These are phyloP conservation scores for Carpinus fangiana DNA, from an alignment of 306 rosid species.

Conservation along the genomic window DNA sequence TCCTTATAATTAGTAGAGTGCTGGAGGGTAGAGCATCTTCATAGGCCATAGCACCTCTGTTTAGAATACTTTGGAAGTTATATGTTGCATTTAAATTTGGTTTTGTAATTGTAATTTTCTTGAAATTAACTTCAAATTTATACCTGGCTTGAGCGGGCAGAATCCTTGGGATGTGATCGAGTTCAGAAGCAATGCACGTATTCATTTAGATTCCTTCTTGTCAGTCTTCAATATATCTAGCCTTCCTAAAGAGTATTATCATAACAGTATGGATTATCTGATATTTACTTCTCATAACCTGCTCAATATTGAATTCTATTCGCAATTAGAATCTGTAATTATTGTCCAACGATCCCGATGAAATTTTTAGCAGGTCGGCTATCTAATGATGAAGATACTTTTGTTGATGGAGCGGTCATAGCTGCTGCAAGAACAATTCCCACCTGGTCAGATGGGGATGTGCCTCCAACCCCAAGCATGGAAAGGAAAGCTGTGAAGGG, in stretches of 20 bases:
- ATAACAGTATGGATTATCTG: constrained; percentile 55
- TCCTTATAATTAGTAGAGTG: background rate
- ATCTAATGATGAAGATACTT: constrained; percentile 54
- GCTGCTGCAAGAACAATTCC: constrained; percentile 91
- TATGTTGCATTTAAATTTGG: background rate
- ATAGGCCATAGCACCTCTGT: background rate
- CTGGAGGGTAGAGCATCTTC: background rate
- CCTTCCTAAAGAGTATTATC: constrained; percentile 81
- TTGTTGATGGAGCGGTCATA: constrained; percentile 85
- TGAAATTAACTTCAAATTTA: constrained; percentile 8
- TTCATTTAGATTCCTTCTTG: constrained; percentile 93
- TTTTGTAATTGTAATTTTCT: constrained; percentile 19
- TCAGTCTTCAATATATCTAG: constrained; percentile 90
- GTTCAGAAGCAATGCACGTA: constrained; percentile 71
- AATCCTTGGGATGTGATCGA: constrained; percentile 84
- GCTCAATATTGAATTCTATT: background rate
- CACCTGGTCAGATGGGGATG: constrained; percentile 81
- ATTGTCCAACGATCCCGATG: constrained; percentile 11
- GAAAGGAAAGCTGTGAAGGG: constrained; percentile 80
- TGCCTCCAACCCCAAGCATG: constrained; percentile 77
- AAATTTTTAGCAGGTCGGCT: constrained; percentile 53
- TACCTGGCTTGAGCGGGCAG: constrained; percentile 43
- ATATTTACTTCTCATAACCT: constrained; percentile 16
- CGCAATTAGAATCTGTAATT: constrained; percentile 8
- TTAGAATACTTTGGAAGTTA: background rate